Evolutionary conservation across 169 alveolate genomes (phyloP).

Genomic region (Plasmodium gonderi): DNA sequence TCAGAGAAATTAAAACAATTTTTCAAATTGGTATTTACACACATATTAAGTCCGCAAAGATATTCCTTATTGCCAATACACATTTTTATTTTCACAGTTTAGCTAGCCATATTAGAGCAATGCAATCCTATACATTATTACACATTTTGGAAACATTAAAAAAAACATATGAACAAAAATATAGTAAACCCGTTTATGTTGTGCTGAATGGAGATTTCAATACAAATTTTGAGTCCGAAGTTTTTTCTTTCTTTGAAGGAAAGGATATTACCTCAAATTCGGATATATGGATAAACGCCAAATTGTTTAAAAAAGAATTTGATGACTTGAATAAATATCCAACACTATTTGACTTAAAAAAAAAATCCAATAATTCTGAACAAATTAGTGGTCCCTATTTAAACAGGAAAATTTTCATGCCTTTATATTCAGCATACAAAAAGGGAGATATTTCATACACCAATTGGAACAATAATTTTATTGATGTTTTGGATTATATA

Average conservation of each 20-base stretch:
- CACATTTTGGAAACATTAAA: slow-evolving; percentile 39
- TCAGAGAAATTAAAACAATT: slow-evolving; percentile 59
- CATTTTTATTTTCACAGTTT: slow-evolving; percentile 73
- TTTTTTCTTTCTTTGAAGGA: slow-evolving; percentile 57
- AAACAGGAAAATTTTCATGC: slow-evolving; percentile 51
- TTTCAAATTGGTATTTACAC: slow-evolving; percentile 63
- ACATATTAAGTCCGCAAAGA: slow-evolving; percentile 4
- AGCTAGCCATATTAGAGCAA: slow-evolving; percentile 63
- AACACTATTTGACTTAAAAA: slow-evolving; percentile 33
- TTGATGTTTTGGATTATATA: slow-evolving; percentile 68
- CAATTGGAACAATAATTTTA: slow-evolving; percentile 72
- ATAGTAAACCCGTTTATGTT: slow-evolving; percentile 14
- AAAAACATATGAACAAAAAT: slow-evolving; percentile 25
- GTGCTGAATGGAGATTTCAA: slow-evolving; percentile 65
- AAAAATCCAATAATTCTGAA: background rate
- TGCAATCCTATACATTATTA: slow-evolving; percentile 34
- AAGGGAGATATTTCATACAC: slow-evolving; percentile 54
- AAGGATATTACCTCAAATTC: slow-evolving; percentile 25
- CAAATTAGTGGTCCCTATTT: slow-evolving; percentile 56
- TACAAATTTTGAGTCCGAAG: slow-evolving; percentile 68
- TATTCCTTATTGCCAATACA: slow-evolving; percentile 57
- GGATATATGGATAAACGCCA: slow-evolving; percentile 40
- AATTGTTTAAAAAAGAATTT: slow-evolving; percentile 68
- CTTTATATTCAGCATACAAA: slow-evolving; percentile 57
- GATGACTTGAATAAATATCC: slow-evolving; percentile 71